A percentile compares a stretch with the other conserved stretches of the same genome.
Evolutionary conservation across 2,329 filamentous ascomycete species (phyloP).

Genomic region (Diaporthe sp.): DNA sequence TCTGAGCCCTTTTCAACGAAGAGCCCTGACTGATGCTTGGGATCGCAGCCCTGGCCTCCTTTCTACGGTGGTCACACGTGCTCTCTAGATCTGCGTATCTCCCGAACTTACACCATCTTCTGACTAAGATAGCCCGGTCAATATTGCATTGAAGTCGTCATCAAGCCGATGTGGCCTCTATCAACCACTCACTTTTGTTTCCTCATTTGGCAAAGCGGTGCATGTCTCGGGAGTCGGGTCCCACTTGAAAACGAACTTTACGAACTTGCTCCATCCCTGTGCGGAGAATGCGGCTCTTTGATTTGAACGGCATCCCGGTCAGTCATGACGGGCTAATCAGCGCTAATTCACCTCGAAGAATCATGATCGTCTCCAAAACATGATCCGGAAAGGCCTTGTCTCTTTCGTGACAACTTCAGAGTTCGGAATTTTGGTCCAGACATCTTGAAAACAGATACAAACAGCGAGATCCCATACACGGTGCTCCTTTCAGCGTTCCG

Average conservation of each 20-base stretch:
- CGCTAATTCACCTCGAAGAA: background rate
- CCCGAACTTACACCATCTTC: background rate
- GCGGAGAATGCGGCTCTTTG: constrained; percentile 9
- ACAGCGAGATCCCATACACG: background rate
- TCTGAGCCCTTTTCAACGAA: background rate
- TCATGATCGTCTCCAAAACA: background rate
- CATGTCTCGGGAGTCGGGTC: constrained; percentile 2
- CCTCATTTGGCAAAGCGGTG: background rate
- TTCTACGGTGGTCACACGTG: background rate
- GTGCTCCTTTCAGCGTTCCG: background rate
- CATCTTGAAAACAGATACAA: background rate
- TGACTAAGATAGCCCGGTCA: background rate
- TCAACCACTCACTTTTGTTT: constrained; percentile 18
- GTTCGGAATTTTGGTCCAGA: background rate
- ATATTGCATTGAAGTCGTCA: background rate
- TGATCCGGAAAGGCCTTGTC: background rate
- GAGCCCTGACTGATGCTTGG: background rate
- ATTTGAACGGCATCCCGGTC: constrained; percentile 16
- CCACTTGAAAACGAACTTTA: constrained; percentile 7
- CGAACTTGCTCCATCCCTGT: background rate
- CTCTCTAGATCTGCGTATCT: background rate
- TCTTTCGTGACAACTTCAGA: background rate
- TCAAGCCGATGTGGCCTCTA: background rate
- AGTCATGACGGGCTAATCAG: background rate
- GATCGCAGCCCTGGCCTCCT: background rate